These are phyloP conservation scores for Pharnaceum exiguum DNA, from an alignment of 148 eudicot species.

Conservation along the genomic window DNA sequence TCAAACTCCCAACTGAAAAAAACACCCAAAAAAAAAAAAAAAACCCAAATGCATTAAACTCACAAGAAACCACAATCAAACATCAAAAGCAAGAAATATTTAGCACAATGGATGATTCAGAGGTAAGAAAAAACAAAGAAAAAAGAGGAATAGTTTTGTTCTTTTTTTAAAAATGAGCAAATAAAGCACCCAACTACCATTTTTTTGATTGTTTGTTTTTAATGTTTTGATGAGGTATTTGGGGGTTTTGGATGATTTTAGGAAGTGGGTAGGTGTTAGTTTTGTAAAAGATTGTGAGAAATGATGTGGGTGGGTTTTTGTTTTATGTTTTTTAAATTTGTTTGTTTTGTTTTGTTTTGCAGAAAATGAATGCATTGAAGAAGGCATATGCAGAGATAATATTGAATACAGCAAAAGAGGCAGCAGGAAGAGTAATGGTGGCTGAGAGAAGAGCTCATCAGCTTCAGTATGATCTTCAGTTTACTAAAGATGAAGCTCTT, in stretches of 20 bases:
- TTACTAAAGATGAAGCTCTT: conserved; percentile 66
- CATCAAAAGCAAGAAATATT: too few species aligned
- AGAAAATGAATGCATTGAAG: conserved; percentile 76
- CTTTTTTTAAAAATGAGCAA: too few species aligned
- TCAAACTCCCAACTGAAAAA: too few species aligned
- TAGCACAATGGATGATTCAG: too few species aligned
- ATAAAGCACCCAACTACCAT: conserved; percentile 29
- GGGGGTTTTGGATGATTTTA: conserved; percentile 2
- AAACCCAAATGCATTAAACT: too few species aligned
- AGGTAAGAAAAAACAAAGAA: too few species aligned
- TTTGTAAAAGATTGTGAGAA: conserved; percentile 10
- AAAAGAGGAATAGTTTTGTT: conserved; percentile 10
- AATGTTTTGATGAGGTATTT: background rate
- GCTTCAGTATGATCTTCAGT: conserved; percentile 45
- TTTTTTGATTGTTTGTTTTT: conserved; percentile 1
- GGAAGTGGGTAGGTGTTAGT: conserved; percentile 17
- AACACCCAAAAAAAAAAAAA: too few species aligned
- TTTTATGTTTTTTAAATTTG: too few species aligned
- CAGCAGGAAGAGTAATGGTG: conserved; percentile 65
- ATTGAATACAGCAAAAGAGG: conserved; percentile 67
- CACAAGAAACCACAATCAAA: too few species aligned
- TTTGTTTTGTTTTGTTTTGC: conserved; percentile 21
- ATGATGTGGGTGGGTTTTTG: conserved; percentile 26
- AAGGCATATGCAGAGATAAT: conserved; percentile 87
- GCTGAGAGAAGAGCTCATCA: conserved; percentile 60